These are phyloP conservation scores for Scedosporium aurantiacum DNA, from an alignment of 2,329 filamentous ascomycete genomes.

Conservation along the genomic window DNA sequence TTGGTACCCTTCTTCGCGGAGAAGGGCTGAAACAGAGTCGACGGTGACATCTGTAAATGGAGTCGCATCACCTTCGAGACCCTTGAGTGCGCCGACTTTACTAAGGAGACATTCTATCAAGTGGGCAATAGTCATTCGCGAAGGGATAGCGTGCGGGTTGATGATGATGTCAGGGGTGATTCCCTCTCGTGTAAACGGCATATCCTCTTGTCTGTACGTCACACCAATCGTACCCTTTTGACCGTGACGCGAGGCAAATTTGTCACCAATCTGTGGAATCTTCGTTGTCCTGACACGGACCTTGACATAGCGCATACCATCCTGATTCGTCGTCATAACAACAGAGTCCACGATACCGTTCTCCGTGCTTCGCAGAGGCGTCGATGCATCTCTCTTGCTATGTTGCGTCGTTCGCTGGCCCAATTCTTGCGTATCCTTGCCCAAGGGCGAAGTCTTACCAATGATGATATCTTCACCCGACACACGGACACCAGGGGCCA, in stretches of 20 bases:
- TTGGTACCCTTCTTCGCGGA: constrained; percentile 87
- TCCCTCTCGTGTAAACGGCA: constrained; percentile 92
- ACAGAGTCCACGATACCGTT: constrained; percentile 95
- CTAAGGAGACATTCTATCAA: constrained; percentile 98
- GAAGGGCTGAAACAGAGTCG: constrained; percentile 76
- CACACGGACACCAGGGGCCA: constrained; percentile 86
- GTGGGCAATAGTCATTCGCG: constrained; percentile 99
- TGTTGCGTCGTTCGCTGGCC: constrained; percentile 85
- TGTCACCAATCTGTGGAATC: constrained; percentile 96
- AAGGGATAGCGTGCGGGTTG: constrained; percentile 98
- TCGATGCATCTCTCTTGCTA: constrained; percentile 90
- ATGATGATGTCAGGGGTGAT: constrained; percentile 94
- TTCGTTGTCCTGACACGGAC: constrained; percentile 96
- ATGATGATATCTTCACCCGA: constrained; percentile 99
- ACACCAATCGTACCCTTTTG: constrained; percentile 99
- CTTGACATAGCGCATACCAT: constrained; percentile 93
- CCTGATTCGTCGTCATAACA: constrained; percentile 84
- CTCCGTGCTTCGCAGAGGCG: constrained; percentile 86
- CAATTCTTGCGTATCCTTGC: constrained; percentile 83
- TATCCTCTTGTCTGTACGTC: constrained; percentile 93
- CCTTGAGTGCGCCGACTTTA: constrained; percentile 88
- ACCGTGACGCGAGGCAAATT: constrained; percentile 97
- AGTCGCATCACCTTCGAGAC: constrained; percentile 92
- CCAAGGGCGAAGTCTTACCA: constrained; percentile 92
- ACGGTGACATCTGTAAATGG: constrained; percentile 98